Percentiles rank a stretch among this genome's conserved stretches.
Evolutionary conservation across 352 stramenopile species (phyloP).

Genomic region (Peronospora belbahrii): DNA sequence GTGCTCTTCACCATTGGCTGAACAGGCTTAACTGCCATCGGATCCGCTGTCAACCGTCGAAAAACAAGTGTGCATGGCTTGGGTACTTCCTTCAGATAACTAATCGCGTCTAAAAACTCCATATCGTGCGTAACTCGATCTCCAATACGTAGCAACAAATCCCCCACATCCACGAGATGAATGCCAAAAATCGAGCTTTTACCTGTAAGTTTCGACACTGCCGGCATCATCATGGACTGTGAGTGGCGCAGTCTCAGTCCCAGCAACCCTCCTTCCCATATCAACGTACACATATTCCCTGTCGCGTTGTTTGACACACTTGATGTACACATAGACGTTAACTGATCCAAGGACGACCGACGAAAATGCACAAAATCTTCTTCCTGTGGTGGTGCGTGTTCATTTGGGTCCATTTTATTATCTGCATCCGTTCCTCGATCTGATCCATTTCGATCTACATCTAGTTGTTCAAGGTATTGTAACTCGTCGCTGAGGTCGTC

Average conservation of each 20-base stretch:
- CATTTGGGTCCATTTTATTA: conserved; percentile 47
- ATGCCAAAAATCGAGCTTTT: conserved; percentile 82
- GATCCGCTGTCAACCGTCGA: conserved; percentile 50
- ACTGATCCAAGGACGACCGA: conserved; percentile 63
- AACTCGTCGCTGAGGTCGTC: conserved; percentile 41
- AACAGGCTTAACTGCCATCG: conserved; percentile 72
- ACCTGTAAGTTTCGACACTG: conserved; percentile 79
- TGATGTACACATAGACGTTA: conserved; percentile 55
- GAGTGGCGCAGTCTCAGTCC: conserved; percentile 72
- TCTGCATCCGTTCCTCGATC: too few species aligned
- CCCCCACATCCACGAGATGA: conserved; percentile 76
- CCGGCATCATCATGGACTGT: conserved; percentile 68
- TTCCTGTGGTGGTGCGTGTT: conserved; percentile 43
- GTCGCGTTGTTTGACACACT: conserved; percentile 46
- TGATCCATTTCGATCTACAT: conserved; percentile 18
- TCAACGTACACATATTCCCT: conserved; percentile 67
- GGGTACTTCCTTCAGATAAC: conserved; percentile 68
- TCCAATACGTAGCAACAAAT: conserved; percentile 73
- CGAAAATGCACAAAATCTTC: conserved; percentile 59
- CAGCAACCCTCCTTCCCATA: conserved; percentile 79
- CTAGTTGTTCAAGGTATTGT: conserved; percentile 31
- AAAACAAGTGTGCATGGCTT: conserved; percentile 81
- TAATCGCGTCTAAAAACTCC: conserved; percentile 79
- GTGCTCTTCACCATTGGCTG: conserved; percentile 60
- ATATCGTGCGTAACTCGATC: conserved; percentile 61